Evolutionary conservation across 352 stramenopile species (phyloP).

Genomic region (Globisporangium viniferum): DNA sequence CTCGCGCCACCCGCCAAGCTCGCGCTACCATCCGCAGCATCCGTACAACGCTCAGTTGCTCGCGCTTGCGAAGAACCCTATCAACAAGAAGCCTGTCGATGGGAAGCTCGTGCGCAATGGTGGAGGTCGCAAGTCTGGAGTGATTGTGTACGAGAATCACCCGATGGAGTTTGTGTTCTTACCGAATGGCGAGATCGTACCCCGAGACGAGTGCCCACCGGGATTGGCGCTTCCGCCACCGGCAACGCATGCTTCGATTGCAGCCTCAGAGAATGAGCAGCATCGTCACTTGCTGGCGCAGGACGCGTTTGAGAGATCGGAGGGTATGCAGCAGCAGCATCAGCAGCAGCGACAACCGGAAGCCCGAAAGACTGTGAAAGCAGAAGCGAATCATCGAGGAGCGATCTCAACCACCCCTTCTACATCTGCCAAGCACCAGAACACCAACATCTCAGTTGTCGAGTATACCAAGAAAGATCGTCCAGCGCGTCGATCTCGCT

Average conservation of each 20-base stretch:
- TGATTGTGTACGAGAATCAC: constrained; percentile 14
- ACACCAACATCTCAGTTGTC: background rate
- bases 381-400: background rate
- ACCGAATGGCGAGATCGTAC: constrained; percentile 56
- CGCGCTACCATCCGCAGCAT: constrained; percentile 33
- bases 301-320: background rate
- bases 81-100: background rate
- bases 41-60: constrained; percentile 39
- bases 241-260: background rate
- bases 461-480: constrained; percentile 10
- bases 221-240: constrained; percentile 37
- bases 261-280: background rate
- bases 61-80: constrained; percentile 17
- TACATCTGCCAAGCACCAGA: background rate
- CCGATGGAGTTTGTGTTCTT: constrained; percentile 67
- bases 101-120: constrained; percentile 6
- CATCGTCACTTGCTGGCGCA: background rate
- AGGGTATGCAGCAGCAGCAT: background rate
- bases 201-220: constrained; percentile 49
- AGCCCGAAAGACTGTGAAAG: background rate
- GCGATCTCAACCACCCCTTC: background rate
- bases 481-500: background rate
- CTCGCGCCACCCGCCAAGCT: constrained; percentile 20
- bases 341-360: background rate
- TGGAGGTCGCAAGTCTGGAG: constrained; percentile 1